phyloP scores from a whole-genome alignment of 2,329 filamentous ascomycete genomes.

The Venturia oleaginea region DNA sequence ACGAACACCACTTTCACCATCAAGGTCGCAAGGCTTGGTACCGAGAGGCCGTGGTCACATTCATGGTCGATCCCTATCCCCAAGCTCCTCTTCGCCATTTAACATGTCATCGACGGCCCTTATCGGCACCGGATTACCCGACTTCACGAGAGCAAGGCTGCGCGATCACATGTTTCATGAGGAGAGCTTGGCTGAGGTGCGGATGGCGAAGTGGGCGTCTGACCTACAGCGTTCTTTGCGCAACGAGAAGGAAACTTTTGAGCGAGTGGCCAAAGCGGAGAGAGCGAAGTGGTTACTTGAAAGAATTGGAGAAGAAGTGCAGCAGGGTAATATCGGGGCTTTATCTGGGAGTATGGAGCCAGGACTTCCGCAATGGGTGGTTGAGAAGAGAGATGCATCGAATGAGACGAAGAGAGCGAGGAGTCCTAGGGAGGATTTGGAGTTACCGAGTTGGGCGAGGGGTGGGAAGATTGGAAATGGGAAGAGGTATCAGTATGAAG shows the following conservation, averaged over 20 bases:
- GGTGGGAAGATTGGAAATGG: slow-evolving; percentile 17
- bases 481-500: slow-evolving; percentile 25
- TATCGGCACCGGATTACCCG: slow-evolving; percentile 40
- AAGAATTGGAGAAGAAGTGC: slow-evolving; percentile 35
- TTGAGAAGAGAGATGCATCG: neutral
- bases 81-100: slow-evolving; percentile 14
- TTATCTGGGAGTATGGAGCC: neutral
- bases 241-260: slow-evolving; percentile 62
- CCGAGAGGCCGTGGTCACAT: neutral
- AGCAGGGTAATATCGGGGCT: slow-evolving; percentile 1
- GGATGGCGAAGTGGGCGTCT: slow-evolving; percentile 71
- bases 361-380: neutral
- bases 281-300: slow-evolving; percentile 61
- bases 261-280: slow-evolving; percentile 51
- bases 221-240: slow-evolving; percentile 69
- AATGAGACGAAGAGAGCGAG: slow-evolving; percentile 15
- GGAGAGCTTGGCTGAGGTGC: slow-evolving; percentile 56
- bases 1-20: neutral
- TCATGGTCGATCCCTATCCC: neutral
- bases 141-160: slow-evolving; percentile 38
- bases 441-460: slow-evolving; percentile 25
- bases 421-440: slow-evolving; percentile 21
- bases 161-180: slow-evolving; percentile 48
- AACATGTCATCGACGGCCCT: slow-evolving; percentile 21
- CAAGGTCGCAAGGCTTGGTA: neutral